Conservation (phyloP, 2,329 filamentous ascomycete species). For the Dactylellina haptotyla region DNA sequence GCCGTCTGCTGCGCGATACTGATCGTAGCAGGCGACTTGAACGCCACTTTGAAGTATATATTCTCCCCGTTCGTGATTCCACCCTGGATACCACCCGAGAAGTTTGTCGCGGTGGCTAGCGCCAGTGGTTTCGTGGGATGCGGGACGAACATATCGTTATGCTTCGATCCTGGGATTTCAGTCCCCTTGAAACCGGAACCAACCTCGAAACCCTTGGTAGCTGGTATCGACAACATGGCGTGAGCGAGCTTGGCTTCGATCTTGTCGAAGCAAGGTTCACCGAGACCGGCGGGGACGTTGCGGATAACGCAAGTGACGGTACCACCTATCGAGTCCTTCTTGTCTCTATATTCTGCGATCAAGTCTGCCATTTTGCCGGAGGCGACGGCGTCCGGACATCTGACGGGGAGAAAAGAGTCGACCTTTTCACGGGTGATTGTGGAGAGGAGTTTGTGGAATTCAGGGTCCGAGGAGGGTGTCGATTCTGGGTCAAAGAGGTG, state of each 20-base stretch:
- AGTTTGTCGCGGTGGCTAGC: constrained; percentile 89
- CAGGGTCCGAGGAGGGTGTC: constrained; percentile 75
- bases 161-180: constrained; percentile 84
- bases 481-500: constrained; percentile 76
- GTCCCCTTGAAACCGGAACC: constrained; percentile 91
- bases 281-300: constrained; percentile 83
- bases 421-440: constrained; percentile 78
- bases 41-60: constrained; percentile 93
- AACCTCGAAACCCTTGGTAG: constrained; percentile 94
- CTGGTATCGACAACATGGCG: constrained; percentile 93
- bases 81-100: constrained; percentile 93
- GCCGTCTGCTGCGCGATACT: constrained; percentile 85
- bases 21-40: constrained; percentile 96
- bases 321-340: constrained; percentile 88
- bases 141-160: constrained; percentile 88
- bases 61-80: constrained; percentile 93
- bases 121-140: constrained; percentile 65
- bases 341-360: constrained; percentile 81
- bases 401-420: constrained; percentile 83
- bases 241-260: constrained; percentile 90
- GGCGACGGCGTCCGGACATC: constrained; percentile 78
- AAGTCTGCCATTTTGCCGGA: constrained; percentile 78
- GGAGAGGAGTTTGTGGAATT: constrained; percentile 78
- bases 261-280: constrained; percentile 96
- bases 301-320: constrained; percentile 94